Percentiles rank a stretch among this genome's conserved stretches.
Evolutionary conservation across 805 yeast species (phyloP).

Genomic region (Saccharomycopsis sp.): DNA sequence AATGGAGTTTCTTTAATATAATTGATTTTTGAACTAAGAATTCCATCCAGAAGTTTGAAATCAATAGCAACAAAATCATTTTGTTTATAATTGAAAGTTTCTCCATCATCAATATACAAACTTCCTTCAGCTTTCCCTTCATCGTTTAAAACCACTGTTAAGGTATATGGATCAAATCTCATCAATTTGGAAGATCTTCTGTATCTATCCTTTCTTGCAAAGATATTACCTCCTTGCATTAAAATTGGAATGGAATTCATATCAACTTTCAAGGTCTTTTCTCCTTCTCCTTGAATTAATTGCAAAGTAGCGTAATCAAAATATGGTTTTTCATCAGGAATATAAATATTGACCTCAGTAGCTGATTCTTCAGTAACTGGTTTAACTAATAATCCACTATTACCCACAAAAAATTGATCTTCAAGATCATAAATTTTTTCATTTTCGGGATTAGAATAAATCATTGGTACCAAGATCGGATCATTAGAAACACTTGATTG

Average conservation of each 20-base stretch:
- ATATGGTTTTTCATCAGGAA: slow-evolving; percentile 36
- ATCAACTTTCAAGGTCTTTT: slow-evolving; percentile 31
- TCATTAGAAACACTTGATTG: slow-evolving; percentile 48
- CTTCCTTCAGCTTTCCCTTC: slow-evolving; percentile 44
- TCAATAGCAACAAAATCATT: slow-evolving; percentile 40
- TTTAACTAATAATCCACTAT: slow-evolving; percentile 59
- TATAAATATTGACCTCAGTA: slow-evolving; percentile 24
- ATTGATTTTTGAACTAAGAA: slow-evolving; percentile 23
- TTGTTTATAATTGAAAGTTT: slow-evolving; percentile 43
- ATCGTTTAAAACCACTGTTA: slow-evolving; percentile 47
- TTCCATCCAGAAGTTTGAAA: slow-evolving; percentile 30
- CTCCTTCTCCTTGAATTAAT: slow-evolving; percentile 29
- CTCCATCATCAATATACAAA: slow-evolving; percentile 81
- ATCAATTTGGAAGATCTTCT: slow-evolving; percentile 73
- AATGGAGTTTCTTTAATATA: slow-evolving; percentile 20
- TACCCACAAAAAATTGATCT: slow-evolving; percentile 75
- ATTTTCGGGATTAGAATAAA: slow-evolving; percentile 43
- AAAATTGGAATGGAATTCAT: slow-evolving; percentile 60
- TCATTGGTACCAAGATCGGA: slow-evolving; percentile 65
- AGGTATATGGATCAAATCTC: slow-evolving; percentile 71
- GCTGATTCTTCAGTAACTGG: slow-evolving; percentile 62
- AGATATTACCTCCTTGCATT: slow-evolving; percentile 69
- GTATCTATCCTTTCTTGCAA: slow-evolving; percentile 57
- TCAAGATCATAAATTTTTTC: slow-evolving; percentile 48
- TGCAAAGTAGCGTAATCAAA: slow-evolving; percentile 40